These are phyloP conservation scores for Pilatotrama ljubarskyi DNA, from an alignment of 768 basidiomycete genomes.

Conservation along the genomic window DNA sequence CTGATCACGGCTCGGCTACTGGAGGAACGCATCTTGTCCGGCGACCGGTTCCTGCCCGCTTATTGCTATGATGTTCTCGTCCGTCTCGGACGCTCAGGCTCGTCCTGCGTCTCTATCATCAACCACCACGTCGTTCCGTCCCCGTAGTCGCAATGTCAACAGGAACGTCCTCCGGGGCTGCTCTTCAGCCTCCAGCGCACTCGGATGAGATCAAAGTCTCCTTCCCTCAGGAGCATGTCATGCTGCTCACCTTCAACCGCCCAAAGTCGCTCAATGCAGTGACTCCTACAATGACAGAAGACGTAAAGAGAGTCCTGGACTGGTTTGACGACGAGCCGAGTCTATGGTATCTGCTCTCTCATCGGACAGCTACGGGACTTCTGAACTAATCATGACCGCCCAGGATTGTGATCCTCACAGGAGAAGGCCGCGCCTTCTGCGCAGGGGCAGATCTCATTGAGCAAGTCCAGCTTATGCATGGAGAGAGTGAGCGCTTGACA, in stretches of 20 bases:
- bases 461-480: conserved; percentile 39
- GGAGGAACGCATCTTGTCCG: neutral
- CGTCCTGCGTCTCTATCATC: neutral
- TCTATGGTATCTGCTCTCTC: conserved; percentile 57
- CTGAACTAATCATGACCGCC: neutral
- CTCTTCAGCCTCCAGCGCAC: conserved; percentile 30
- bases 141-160: neutral
- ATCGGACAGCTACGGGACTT: neutral
- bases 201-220: conserved; percentile 40
- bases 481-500: neutral
- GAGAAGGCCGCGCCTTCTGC: conserved; percentile 71
- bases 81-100: neutral
- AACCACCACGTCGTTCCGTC: neutral
- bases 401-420: conserved; percentile 78
- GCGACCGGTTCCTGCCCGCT: neutral
- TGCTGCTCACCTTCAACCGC: conserved; percentile 63
- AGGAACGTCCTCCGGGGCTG: neutral
- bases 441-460: conserved; percentile 79
- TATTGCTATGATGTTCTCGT: neutral
- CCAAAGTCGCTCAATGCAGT: conserved; percentile 75
- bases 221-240: conserved; percentile 51
- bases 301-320: conserved; percentile 52
- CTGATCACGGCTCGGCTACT: neutral
- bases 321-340: conserved; percentile 76
- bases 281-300: conserved; percentile 55